These are phyloP conservation scores for Aspergillus steynii DNA, from an alignment of 495 filamentous ascomycete species.

Conservation along the genomic window DNA sequence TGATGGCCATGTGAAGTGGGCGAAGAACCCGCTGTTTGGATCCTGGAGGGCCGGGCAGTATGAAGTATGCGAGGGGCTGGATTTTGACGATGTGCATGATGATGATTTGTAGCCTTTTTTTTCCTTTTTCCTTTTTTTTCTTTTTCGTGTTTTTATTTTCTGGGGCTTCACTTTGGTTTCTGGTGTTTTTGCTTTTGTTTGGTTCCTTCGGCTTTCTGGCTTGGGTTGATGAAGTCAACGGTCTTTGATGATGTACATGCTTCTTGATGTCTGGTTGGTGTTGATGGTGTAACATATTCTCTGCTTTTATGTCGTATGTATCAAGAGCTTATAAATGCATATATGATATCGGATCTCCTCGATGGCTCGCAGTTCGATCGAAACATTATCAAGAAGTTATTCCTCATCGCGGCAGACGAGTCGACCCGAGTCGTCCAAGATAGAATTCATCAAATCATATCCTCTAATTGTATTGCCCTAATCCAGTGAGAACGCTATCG, in stretches of 20 bases:
- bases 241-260: conserved; percentile 2
- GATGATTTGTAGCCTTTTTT: conserved; percentile 17
- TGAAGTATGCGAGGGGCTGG: conserved; percentile 40
- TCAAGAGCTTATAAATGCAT: conserved; percentile 1
- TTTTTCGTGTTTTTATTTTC: neutral
- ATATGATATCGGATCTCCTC: conserved; percentile 11
- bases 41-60: conserved; percentile 39
- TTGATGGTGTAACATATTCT: conserved; percentile 1
- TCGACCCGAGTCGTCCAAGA: neutral
- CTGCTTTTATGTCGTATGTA: neutral
- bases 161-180: neutral
- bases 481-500: neutral
- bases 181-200: conserved; percentile 1
- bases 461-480: neutral
- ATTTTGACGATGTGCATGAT: conserved; percentile 31
- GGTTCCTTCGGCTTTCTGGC: neutral
- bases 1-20: conserved; percentile 38
- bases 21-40: conserved; percentile 39
- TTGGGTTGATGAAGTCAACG: neutral
- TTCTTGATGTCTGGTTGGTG: conserved; percentile 1
- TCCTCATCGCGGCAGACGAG: neutral
- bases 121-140: neutral
- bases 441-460: conserved; percentile 5
- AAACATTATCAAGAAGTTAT: neutral
- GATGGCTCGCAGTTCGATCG: neutral